These are phyloP conservation scores for Neonothopanus nambi DNA, from an alignment of 1,284 basidiomycete species.

Conservation along the genomic window DNA sequence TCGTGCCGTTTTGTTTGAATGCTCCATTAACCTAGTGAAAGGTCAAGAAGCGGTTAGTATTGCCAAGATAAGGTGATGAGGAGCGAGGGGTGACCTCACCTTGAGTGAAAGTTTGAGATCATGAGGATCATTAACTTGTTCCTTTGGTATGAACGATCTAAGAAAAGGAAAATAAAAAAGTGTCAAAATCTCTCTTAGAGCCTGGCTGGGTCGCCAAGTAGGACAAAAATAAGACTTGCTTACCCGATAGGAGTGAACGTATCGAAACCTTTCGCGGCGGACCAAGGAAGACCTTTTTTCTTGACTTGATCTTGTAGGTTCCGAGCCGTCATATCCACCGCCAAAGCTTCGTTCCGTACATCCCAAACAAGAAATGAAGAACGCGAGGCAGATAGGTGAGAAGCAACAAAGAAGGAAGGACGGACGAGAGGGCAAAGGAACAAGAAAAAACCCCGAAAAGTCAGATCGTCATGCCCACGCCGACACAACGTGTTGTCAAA, in stretches of 20 bases:
- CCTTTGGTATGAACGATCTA: constrained; percentile 74
- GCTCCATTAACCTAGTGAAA: constrained; percentile 72
- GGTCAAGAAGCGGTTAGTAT: background rate
- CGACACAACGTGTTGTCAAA: too few species aligned
- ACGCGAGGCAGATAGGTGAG: too few species aligned
- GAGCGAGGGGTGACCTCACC: constrained; percentile 35
- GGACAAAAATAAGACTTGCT: constrained; percentile 18
- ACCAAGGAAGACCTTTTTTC: constrained; percentile 93
- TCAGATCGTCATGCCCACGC: too few species aligned
- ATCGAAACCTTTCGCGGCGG: constrained; percentile 89
- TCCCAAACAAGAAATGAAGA: too few species aligned
- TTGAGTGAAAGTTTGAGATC: constrained; percentile 78
- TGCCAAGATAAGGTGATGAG: background rate
- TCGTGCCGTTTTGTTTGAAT: constrained; percentile 84
- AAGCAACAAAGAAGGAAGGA: too few species aligned
- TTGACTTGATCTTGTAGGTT: constrained; percentile 95
- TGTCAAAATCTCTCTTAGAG: too few species aligned
- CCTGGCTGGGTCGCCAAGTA: too few species aligned
- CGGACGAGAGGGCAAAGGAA: background rate
- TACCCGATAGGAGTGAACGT: constrained; percentile 85
- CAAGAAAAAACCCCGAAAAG: background rate
- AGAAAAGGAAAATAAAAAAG: background rate
- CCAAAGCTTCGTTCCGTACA: constrained; percentile 84
- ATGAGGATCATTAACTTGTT: constrained; percentile 69
- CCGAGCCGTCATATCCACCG: constrained; percentile 93